A percentile compares a stretch with the other conserved stretches of the same genome.
Evolutionary conservation across 1,284 basidiomycete genomes (phyloP).

Genomic region (Cutaneotrichosporon cyanovorans): DNA sequence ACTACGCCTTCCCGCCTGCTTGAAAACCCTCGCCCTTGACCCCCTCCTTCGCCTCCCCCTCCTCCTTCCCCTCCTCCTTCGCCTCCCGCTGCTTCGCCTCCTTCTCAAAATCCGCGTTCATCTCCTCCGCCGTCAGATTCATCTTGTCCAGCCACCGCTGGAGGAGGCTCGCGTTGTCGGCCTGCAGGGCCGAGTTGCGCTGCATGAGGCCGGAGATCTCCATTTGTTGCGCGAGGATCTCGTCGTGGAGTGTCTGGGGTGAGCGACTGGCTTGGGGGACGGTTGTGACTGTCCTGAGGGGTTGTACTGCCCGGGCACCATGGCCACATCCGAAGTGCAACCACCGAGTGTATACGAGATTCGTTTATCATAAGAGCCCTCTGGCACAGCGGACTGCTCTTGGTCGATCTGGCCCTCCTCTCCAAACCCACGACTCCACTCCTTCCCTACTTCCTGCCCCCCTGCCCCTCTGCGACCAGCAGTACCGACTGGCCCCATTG

Average conservation of each 20-base stretch:
- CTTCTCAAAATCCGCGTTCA: slow-evolving; percentile 66
- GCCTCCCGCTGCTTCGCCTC: slow-evolving; percentile 18
- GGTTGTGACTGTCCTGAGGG: no score
- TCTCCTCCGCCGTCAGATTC: slow-evolving; percentile 82
- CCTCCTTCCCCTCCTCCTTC: slow-evolving; percentile 11
- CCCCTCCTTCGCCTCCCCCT: slow-evolving; percentile 7
- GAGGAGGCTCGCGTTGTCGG: slow-evolving; percentile 88
- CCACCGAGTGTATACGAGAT: no score
- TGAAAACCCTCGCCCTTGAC: slow-evolving; percentile 30
- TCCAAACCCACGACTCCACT: no score
- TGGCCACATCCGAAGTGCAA: no score
- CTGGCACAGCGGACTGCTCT: no score
- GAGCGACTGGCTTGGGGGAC: no score
- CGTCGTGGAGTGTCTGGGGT: slow-evolving; percentile 79
- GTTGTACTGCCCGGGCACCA: no score
- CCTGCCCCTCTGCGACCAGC: no score
- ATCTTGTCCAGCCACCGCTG: slow-evolving; percentile 94
- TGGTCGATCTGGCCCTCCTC: no score
- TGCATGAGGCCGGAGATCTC: slow-evolving; percentile 84
- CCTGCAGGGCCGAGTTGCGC: slow-evolving; percentile 72
- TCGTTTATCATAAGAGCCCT: no score
- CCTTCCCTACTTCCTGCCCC: no score
- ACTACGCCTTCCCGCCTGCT: slow-evolving; percentile 26
- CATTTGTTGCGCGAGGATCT: slow-evolving; percentile 78
- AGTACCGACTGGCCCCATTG: no score